phyloP scores from a whole-genome alignment of 2,329 filamentous ascomycete genomes.

The Pseudogymnoascus sp. region DNA sequence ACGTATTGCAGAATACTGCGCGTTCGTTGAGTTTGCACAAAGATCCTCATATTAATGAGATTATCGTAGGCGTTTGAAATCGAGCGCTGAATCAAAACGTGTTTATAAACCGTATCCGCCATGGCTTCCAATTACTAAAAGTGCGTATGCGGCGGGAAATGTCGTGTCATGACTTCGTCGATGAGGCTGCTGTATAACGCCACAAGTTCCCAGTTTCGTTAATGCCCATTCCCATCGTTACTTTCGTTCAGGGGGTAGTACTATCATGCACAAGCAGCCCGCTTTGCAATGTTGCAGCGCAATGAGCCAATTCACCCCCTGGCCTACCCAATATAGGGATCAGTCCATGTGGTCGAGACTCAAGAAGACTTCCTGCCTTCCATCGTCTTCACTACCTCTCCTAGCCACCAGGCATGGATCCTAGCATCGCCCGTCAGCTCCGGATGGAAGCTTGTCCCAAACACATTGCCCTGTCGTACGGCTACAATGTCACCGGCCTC shows the following conservation, averaged over 20 bases:
- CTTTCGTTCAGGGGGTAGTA: neutral
- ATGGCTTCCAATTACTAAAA: neutral
- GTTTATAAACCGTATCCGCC: neutral
- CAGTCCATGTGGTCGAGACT: neutral
- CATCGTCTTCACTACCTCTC: constrained; percentile 48
- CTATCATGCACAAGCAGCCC: neutral
- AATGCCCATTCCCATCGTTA: neutral
- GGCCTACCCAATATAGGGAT: no score
- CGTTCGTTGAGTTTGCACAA: constrained; percentile 5
- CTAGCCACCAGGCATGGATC: constrained; percentile 91
- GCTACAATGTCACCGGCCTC: constrained; percentile 71
- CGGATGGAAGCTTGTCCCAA: constrained; percentile 93
- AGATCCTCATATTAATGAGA: neutral
- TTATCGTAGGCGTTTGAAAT: neutral
- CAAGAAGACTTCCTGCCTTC: constrained; percentile 8
- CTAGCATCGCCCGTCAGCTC: constrained; percentile 81
- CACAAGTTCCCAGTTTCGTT: neutral
- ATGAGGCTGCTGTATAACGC: neutral
- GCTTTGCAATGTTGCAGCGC: neutral
- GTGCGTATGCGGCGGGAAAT: neutral
- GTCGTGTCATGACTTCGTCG: neutral
- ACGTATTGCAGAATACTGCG: neutral
- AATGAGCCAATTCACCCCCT: neutral
- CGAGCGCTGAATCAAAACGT: constrained; percentile 5
- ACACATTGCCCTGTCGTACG: constrained; percentile 80